These are phyloP conservation scores for Trichaptum fuscoviolaceum DNA, from an alignment of 768 basidiomycete genomes.

Conservation along the genomic window DNA sequence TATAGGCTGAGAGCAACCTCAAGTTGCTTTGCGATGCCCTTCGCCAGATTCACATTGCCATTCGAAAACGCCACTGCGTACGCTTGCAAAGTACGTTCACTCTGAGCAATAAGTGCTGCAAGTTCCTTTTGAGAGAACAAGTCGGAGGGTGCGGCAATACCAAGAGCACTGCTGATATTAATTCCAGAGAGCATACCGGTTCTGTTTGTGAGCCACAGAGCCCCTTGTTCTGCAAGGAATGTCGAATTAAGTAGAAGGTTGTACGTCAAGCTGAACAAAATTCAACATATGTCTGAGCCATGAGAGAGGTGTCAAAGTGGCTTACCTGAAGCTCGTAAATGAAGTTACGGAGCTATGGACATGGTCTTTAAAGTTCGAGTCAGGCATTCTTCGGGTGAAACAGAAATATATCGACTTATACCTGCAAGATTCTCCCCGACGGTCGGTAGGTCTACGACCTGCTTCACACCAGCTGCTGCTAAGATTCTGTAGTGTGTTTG, in stretches of 20 bases:
- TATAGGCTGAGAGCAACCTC: conserved; percentile 9
- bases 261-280: not conserved
- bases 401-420: not conserved
- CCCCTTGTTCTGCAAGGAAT: conserved; percentile 10
- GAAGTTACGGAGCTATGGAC: conserved; percentile 11
- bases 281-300: not conserved
- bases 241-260: not conserved
- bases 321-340: conserved; percentile 11
- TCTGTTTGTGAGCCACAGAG: conserved; percentile 11
- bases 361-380: conserved; percentile 7
- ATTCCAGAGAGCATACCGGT: conserved; percentile 9
- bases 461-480: conserved; percentile 3
- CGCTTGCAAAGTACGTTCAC: not conserved
- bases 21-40: conserved; percentile 9
- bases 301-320: not conserved
- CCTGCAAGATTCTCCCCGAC: conserved; percentile 24
- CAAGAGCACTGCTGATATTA: conserved; percentile 6
- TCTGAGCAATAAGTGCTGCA: conserved; percentile 1
- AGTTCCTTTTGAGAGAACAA: conserved; percentile 6
- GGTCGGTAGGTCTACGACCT: conserved; percentile 32
- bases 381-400: too few relatives aligned
- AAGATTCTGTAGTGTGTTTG: not conserved
- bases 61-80: conserved; percentile 9
- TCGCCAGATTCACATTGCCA: conserved; percentile 10
- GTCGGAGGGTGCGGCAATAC: conserved; percentile 9